Base-by-base conservation (phyloP, 306 rosid species). In the Rosa persica region DNA sequence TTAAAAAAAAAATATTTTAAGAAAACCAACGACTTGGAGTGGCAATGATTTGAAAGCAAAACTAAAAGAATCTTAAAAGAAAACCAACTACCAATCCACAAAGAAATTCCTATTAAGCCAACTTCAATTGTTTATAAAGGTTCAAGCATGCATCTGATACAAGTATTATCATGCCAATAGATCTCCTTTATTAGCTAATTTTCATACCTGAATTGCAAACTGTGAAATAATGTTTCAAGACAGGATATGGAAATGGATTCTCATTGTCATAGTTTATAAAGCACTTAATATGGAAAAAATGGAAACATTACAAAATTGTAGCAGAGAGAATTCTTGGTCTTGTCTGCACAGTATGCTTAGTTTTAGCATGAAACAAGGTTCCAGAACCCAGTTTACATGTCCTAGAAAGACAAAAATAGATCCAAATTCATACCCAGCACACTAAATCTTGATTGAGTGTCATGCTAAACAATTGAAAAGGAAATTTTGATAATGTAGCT, bases 301-400 rank as follows among this genome's bases (percentile, higher is more conserved):
- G 48, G 42, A 58, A 13, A 74, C 55, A 42, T 62, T 62, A 75
- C 46, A 61, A 58, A 55, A 42, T 25, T 74, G 78, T 74, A 23
- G 30, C 55, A 58, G 27, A 42, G 25, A 9, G 20, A 23, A 15
- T 51, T 68, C 55, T 68, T 52, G n/a, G 9, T 65, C 73, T 39
- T 39, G 68, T 52, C 43, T 65, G 78, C 47, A 20, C 40, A 65
- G 34, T 65, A 40, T 51, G 12, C 54, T 48, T 39, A 49, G 55
- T 48, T 47, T 25, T 27, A 62, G 60, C 68, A 65, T 7, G 74
- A 39, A 79, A 40, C 58, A 49, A 15, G 48, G 5, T 51, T 0
- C 13, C 40, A 25, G 82, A 79, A 38, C 42, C 65, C 73, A 23
- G 67, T 48, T 38, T 73, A 36, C 1, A 11, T 6, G 76, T 40